Evolutionary conservation across 345 rosid genomes (phyloP).

Genomic region (Gossypium longicalyx): DNA sequence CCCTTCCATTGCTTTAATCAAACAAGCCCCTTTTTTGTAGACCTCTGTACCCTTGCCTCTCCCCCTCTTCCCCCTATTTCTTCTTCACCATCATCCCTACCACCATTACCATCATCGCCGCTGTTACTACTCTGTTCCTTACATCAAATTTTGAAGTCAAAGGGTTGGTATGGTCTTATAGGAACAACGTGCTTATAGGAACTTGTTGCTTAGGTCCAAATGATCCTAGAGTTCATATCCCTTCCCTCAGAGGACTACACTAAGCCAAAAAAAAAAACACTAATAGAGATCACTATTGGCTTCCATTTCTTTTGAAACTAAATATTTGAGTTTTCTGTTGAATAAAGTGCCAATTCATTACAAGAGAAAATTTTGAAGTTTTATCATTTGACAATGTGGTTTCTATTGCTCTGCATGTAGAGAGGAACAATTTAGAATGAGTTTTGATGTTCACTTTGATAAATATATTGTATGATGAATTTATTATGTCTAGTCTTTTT

Average conservation of each 20-base stretch:
- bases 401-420: constrained; percentile 39
- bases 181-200: too few species aligned
- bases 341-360: constrained; percentile 19
- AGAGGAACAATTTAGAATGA: constrained; percentile 33
- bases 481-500: constrained; percentile 31
- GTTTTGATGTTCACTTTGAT: constrained; percentile 21
- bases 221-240: constrained; percentile 50
- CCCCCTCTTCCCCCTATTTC: too few species aligned
- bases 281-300: background rate
- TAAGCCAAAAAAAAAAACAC: constrained; percentile 17
- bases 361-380: background rate
- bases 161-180: too few species aligned
- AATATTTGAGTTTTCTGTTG: background rate
- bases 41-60: too few species aligned
- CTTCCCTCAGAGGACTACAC: constrained; percentile 56
- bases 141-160: too few species aligned
- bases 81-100: too few species aligned
- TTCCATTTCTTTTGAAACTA: constrained; percentile 1
- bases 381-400: background rate
- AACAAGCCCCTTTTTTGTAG: too few species aligned
- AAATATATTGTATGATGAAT: constrained; percentile 30
- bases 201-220: constrained; percentile 47
- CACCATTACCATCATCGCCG: too few species aligned
- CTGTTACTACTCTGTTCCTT: too few species aligned
- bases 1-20: too few species aligned